phyloP scores from a whole-genome alignment of 2,329 filamentous ascomycete species.

The Colletotrichum trifolii region DNA sequence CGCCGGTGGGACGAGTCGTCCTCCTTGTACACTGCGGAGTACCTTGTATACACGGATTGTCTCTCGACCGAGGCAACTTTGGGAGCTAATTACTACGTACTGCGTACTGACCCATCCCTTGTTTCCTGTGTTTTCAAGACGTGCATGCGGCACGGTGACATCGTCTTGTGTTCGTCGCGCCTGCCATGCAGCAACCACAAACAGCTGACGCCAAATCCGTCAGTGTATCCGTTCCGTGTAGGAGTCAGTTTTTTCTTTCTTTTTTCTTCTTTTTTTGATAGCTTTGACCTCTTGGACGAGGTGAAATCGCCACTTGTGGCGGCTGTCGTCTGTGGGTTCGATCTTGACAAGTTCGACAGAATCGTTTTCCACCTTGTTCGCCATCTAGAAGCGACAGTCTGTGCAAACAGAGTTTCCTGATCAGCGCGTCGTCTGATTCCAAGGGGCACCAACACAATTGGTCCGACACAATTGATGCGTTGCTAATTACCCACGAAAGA shows the following conservation, averaged over 20 bases:
- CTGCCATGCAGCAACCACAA: conserved; percentile 3
- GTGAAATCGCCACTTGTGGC: conserved; percentile 5
- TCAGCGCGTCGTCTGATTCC: conserved; percentile 35
- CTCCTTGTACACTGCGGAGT: not conserved
- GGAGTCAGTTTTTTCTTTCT: not conserved
- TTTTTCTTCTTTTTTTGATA: not conserved
- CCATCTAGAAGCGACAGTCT: conserved; percentile 12
- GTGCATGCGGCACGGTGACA: conserved; percentile 25
- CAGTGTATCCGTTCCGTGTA: conserved; percentile 23
- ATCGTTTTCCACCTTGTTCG: not conserved
- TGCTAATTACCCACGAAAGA: not conserved
- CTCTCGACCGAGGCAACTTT: not conserved
- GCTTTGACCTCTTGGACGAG: conserved; percentile 8
- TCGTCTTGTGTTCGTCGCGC: conserved; percentile 9
- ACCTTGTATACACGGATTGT: not conserved
- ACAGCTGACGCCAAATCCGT: conserved; percentile 13
- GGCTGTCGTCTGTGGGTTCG: conserved; percentile 10
- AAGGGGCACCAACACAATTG: conserved; percentile 9
- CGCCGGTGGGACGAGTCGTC: conserved; percentile 4
- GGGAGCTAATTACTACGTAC: not conserved
- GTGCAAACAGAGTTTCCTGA: conserved; percentile 23
- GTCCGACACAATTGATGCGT: conserved; percentile 19
- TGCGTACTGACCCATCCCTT: not conserved
- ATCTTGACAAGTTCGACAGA: conserved; percentile 28
- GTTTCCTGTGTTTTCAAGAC: conserved; percentile 12